These are phyloP conservation scores for Bryoerythrophyllum caledonicum DNA, from an alignment of 225 moss, liverwort and hornwort genomes.

Conservation along the genomic window DNA sequence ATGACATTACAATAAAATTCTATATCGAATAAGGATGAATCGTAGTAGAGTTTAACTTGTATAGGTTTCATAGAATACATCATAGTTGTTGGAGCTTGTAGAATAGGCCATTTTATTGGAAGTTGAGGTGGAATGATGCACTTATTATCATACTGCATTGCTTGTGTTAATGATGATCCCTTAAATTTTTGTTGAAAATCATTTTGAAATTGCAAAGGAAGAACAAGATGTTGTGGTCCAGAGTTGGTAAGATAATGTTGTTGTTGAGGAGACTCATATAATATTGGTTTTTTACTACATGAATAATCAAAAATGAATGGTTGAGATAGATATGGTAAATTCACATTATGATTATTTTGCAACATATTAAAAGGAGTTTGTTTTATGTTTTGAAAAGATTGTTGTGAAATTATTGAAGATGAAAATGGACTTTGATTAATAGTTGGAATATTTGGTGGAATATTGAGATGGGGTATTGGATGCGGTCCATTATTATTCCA, in stretches of 20 bases:
- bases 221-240: background rate
- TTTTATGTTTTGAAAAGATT: background rate
- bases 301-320: background rate
- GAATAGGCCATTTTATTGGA: background rate
- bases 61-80: conserved; percentile 9
- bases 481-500: background rate
- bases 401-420: conserved; percentile 15
- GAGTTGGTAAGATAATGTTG: background rate
- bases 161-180: background rate
- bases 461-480: background rate
- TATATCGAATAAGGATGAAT: background rate
- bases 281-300: background rate
- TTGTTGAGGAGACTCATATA: background rate
- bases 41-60: background rate
- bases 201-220: conserved; percentile 16
- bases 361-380: background rate
- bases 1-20: rapidly evolving
- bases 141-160: background rate
- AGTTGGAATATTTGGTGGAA: background rate
- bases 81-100: background rate
- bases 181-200: background rate
- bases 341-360: background rate
- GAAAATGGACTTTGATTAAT: background rate
- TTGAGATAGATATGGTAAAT: background rate
- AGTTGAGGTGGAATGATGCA: conserved; percentile 12